Base-by-base conservation (phyloP, 148 eudicot species). In the Arctostaphylos glauca region DNA sequence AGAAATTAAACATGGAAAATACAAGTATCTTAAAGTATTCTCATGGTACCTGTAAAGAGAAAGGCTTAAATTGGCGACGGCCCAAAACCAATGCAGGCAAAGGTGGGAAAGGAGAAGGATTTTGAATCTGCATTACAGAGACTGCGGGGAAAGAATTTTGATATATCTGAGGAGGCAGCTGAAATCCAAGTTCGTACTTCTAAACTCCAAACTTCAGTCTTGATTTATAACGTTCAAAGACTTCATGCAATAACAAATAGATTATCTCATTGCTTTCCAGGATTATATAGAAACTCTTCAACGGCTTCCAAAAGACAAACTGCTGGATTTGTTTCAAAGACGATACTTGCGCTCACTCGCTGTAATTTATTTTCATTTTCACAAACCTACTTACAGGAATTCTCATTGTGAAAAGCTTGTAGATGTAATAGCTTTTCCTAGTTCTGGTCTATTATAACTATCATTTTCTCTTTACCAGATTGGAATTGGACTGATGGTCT, bases 401-500 rank as follows among this genome's bases (percentile, higher is more conserved):
- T 54, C 59, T 58, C 41, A 49, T 47, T 60, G 44, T 47, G 10
- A 43, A 49, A 23, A 47, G 80, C 38, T 50, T 82, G 38, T 0
- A 74, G 9, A 10, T 44, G n/a, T 59, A 25, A n/a, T 21, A 6
- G n/a, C 47, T 77, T 52, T 76, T 55, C 75, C 15, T 18, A 46
- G 19, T 43, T 50, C 41, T 62, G 49, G 5, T 21, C 23, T 50
- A 18, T 77, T 59, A 73, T 58, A 21, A 23, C 55, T 25, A 76
- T 49, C 21, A 23, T 62, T 79, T 60, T 72, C 83, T 31, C 25
- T 23, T 66, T 50, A 66, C 52, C 86, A 95, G 98, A 91, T 95
- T 83, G 98, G 93, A 83, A 90, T 92, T 43, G 98, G 98, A 46
- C 86, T 95, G 60, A 95, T 95, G 98, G 93, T 95, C 66, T 90